Conservation (phyloP, 2,329 filamentous ascomycete species). For the Curvularia hawaiiensis region DNA sequence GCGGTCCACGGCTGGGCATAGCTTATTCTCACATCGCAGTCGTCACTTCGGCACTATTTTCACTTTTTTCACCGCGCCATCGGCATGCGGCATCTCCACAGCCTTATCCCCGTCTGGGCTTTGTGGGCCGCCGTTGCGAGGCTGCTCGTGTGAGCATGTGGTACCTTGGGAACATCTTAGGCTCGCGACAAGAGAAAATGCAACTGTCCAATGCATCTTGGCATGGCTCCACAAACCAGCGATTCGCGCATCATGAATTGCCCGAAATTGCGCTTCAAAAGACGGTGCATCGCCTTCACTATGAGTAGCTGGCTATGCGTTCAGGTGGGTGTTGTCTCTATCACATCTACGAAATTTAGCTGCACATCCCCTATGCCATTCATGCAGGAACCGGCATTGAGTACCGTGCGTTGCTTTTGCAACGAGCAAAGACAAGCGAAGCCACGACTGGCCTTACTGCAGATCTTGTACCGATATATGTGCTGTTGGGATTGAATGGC, state of each 20-base stretch:
- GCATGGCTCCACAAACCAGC: not conserved
- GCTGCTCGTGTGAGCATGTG: not conserved
- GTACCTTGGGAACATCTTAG: not conserved
- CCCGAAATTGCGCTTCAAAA: not conserved
- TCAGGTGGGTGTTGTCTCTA: not conserved
- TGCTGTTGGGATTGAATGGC: not conserved
- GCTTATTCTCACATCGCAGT: slow-evolving; percentile 9
- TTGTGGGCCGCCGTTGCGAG: not conserved
- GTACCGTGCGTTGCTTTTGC: not conserved
- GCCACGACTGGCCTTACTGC: not conserved
- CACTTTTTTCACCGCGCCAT: slow-evolving; percentile 4
- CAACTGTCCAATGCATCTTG: not conserved
- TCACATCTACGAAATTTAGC: not conserved
- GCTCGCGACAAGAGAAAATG: not conserved
- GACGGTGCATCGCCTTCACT: no score
- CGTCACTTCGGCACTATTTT: not conserved
- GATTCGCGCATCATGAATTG: not conserved
- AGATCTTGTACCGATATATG: not conserved
- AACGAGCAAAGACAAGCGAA: slow-evolving; percentile 3
- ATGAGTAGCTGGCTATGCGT: not conserved
- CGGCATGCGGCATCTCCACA: not conserved
- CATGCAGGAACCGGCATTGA: not conserved
- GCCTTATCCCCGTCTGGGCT: not conserved
- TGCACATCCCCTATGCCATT: not conserved
- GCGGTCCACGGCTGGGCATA: not conserved